A percentile compares a stretch with the other conserved stretches of the same genome.
phyloP scores from a whole-genome alignment of 116 monocot genomes.

The Trichopus zeylanicus region DNA sequence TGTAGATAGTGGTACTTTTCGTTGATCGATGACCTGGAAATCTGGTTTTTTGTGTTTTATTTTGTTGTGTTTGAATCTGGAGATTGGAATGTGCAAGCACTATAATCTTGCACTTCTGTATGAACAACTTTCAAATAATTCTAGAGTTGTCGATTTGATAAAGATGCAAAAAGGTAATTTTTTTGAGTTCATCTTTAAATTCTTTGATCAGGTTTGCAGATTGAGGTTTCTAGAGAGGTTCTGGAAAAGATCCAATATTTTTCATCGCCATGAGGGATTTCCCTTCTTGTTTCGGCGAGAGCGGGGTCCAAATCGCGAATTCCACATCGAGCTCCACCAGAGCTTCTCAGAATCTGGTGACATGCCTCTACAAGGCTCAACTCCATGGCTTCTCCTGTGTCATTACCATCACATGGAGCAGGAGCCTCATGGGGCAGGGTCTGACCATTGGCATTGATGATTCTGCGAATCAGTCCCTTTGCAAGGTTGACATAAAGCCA shows the following conservation, averaged over 20 bases:
- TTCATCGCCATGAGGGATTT: slow-evolving; percentile 4
- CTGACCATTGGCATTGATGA: neutral
- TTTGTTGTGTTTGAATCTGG: no score
- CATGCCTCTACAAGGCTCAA: neutral
- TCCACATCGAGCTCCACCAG: neutral
- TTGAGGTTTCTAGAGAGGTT: neutral
- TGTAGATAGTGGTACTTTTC: no score
- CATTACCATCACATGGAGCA: slow-evolving; percentile 1
- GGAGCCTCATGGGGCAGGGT: neutral
- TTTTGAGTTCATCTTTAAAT: neutral
- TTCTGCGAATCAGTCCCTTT: neutral
- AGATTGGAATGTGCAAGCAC: no score
- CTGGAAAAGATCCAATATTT: slow-evolving; percentile 2
- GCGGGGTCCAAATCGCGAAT: neutral
- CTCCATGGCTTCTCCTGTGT: neutral
- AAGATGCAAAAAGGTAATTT: no score
- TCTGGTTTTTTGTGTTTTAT: no score
- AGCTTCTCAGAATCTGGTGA: slow-evolving; percentile 4
- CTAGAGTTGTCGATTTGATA: no score
- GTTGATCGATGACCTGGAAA: no score
- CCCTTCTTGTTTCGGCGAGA: slow-evolving; percentile 7
- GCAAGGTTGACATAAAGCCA: slow-evolving; percentile 1
- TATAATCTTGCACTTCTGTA: no score
- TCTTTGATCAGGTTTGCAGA: neutral
- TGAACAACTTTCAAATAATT: no score